A percentile compares a stretch with the other conserved stretches of the same genome.
Conservation (phyloP, 164 flowering plant genomes). For the Piper betle region DNA sequence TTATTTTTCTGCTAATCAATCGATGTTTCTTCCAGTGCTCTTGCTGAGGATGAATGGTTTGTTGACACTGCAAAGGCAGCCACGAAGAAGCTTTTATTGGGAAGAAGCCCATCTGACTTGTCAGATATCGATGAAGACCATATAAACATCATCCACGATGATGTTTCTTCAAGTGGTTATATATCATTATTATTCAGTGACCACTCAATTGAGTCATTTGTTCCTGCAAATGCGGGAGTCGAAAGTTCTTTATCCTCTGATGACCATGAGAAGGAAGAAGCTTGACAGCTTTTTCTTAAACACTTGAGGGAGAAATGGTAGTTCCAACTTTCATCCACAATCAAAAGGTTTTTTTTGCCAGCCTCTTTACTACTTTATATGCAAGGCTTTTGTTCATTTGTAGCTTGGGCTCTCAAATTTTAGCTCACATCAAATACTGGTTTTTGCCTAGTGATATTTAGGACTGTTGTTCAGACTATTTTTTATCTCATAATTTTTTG, state of each 20-base stretch:
- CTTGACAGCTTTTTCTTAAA: neutral
- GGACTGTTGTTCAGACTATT: neutral
- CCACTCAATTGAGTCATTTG: slow-evolving; percentile 70
- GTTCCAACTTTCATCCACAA: neutral
- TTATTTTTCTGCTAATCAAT: neutral
- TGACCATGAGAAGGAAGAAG: slow-evolving; percentile 18
- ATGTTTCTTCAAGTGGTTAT: slow-evolving; percentile 49
- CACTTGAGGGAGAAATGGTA: no score
- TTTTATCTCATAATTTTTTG: neutral
- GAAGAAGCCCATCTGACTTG: slow-evolving; percentile 61
- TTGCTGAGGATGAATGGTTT: slow-evolving; percentile 94
- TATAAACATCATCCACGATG: slow-evolving; percentile 34
- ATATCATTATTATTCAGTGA: slow-evolving; percentile 57
- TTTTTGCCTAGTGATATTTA: neutral
- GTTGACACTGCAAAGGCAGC: slow-evolving; percentile 77
- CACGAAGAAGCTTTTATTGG: slow-evolving; percentile 58
- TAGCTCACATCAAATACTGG: no score
- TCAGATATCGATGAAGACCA: slow-evolving; percentile 61
- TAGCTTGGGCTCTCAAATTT: neutral
- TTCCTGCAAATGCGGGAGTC: slow-evolving; percentile 71
- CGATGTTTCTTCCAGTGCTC: slow-evolving; percentile 32
- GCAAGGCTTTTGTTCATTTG: neutral
- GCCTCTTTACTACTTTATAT: neutral
- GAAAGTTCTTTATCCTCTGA: slow-evolving; percentile 52
- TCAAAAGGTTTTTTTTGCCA: neutral